phyloP scores from a whole-genome alignment of 2,329 filamentous ascomycete genomes.

The Pyrenochaeta sp. region DNA sequence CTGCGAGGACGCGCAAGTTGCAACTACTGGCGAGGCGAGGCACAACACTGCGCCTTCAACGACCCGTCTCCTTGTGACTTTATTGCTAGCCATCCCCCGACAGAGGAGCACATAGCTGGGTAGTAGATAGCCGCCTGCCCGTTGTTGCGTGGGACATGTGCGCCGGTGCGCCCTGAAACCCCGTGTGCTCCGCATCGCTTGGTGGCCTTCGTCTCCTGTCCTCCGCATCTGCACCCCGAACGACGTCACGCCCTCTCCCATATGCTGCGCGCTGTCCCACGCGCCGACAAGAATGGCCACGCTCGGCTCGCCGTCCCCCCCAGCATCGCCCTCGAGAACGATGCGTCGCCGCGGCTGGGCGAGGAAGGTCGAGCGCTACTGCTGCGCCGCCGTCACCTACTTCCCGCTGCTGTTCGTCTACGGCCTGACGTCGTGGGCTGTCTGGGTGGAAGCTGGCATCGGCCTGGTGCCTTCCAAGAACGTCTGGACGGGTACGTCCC shows the following conservation, averaged over 20 bases:
- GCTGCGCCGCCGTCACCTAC: constrained; percentile 79
- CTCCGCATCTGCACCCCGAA: constrained; percentile 1
- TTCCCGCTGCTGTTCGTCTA: constrained; percentile 93
- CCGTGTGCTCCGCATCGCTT: constrained; percentile 15
- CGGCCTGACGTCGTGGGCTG: constrained; percentile 87
- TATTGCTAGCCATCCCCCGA: too few species aligned
- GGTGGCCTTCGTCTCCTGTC: too few species aligned
- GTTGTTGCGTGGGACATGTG: constrained; percentile 20
- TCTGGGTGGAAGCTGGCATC: constrained; percentile 83
- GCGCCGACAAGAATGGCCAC: constrained; percentile 45
- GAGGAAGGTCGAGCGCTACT: constrained; percentile 79
- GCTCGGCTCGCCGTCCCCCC: constrained; percentile 48
- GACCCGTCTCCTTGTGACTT: background rate
- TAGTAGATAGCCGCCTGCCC: too few species aligned
- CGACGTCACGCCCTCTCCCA: constrained; percentile 26
- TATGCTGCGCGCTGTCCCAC: constrained; percentile 32
- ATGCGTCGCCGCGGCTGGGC: constrained; percentile 61
- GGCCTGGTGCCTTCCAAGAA: constrained; percentile 55
- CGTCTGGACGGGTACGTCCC: constrained; percentile 44
- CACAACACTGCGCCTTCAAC: too few species aligned
- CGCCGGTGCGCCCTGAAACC: constrained; percentile 35
- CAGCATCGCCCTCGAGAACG: constrained; percentile 46
- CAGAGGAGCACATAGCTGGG: too few species aligned
- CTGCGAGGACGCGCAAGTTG: too few species aligned
- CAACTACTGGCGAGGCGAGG: too few species aligned